Percentiles rank a stretch among this genome's conserved stretches.
These are phyloP conservation scores for Nakataea oryzae DNA, from an alignment of 2,329 filamentous ascomycete species.

Conservation along the genomic window DNA sequence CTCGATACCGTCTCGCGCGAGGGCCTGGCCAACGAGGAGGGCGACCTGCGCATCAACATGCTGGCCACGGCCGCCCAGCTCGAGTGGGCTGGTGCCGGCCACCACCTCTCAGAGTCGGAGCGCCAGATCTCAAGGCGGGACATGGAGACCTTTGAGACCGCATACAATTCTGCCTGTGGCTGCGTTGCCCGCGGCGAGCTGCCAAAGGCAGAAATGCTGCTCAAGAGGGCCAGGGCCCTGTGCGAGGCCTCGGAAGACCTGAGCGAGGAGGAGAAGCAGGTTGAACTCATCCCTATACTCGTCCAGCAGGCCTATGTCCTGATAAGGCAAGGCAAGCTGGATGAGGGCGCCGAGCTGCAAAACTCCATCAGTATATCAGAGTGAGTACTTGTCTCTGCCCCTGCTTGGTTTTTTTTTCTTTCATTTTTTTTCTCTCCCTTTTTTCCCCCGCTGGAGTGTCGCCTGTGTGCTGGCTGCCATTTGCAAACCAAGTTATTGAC, in stretches of 20 bases:
- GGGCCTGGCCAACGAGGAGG: slow-evolving; percentile 49
- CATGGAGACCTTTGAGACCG: slow-evolving; percentile 68
- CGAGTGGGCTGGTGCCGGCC: slow-evolving; percentile 52
- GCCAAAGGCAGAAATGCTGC: slow-evolving; percentile 50
- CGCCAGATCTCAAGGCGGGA: slow-evolving; percentile 48
- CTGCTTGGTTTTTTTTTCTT: not conserved
- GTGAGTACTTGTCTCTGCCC: slow-evolving; percentile 31
- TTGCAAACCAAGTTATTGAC: not conserved
- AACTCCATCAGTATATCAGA: slow-evolving; percentile 48
- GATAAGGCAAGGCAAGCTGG: slow-evolving; percentile 51
- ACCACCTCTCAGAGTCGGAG: slow-evolving; percentile 37
- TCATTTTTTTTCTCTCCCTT: not conserved
- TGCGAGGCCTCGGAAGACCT: slow-evolving; percentile 67
- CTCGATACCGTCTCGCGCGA: slow-evolving; percentile 29
- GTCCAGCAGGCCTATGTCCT: slow-evolving; percentile 69
- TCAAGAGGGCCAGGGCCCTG: slow-evolving; percentile 60
- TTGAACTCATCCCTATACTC: slow-evolving; percentile 64
- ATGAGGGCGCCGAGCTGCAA: slow-evolving; percentile 55
- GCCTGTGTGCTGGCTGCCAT: not conserved
- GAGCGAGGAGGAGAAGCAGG: slow-evolving; percentile 61
- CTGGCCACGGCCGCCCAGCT: slow-evolving; percentile 63
- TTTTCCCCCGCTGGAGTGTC: not conserved
- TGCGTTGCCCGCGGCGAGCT: slow-evolving; percentile 62
- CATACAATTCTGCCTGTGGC: slow-evolving; percentile 69
- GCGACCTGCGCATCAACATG: slow-evolving; percentile 68